Conservation (phyloP, 805 yeast genomes). For the Saccharomycopsis sp. region DNA sequence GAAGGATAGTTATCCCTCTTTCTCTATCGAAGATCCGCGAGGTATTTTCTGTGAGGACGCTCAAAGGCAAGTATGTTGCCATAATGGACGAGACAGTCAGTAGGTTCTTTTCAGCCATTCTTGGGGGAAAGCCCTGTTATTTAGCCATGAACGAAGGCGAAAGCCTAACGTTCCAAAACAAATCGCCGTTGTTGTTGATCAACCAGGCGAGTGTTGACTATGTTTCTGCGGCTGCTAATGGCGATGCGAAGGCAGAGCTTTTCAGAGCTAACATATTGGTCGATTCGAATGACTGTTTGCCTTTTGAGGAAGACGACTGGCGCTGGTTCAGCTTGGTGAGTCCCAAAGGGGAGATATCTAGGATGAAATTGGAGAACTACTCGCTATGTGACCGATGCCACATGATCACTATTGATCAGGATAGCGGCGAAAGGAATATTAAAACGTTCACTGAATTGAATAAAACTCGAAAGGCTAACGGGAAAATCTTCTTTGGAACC, state of each 20-base stretch:
- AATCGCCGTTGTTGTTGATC: constrained; percentile 35
- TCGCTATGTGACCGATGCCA: constrained; percentile 36
- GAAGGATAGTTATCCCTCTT: constrained; percentile 5
- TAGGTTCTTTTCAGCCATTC: constrained; percentile 26
- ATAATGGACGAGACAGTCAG: constrained; percentile 19
- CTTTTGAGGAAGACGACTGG: constrained; percentile 38
- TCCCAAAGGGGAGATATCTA: constrained; percentile 11
- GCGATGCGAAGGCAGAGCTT: constrained; percentile 12
- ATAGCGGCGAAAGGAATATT: constrained; percentile 31
- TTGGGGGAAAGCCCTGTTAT: constrained; percentile 31
- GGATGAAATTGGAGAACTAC: constrained; percentile 23
- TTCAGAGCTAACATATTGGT: constrained; percentile 37
- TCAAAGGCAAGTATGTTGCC: background rate
- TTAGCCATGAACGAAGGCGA: constrained; percentile 26
- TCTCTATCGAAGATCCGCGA: background rate
- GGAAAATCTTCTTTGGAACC: constrained; percentile 35
- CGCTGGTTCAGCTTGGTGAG: constrained; percentile 19
- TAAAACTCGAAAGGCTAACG: constrained; percentile 29
- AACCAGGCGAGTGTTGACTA: constrained; percentile 28
- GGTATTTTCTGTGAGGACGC: background rate
- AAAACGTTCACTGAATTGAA: constrained; percentile 31
- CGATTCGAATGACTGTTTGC: constrained; percentile 18
- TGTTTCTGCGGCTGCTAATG: constrained; percentile 16
- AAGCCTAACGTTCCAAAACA: constrained; percentile 26
- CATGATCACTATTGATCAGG: constrained; percentile 37